Conservation (phyloP, 345 rosid genomes). For the Corymbia maculata region DNA sequence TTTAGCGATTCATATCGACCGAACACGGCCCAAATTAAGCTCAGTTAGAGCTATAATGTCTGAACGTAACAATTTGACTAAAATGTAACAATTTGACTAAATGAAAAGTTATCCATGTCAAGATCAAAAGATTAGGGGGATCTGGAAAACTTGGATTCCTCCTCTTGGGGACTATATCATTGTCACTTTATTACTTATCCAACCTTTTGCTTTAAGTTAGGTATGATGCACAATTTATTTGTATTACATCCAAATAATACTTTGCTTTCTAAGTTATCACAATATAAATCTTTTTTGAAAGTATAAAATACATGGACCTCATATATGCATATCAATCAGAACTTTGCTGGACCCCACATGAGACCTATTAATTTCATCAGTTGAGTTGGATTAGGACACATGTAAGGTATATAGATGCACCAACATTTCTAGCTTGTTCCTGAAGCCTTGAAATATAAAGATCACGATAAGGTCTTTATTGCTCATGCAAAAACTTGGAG, state of each 20-base stretch:
- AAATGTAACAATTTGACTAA: neutral
- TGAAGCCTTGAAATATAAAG: neutral
- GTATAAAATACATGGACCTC: neutral
- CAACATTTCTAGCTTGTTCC: neutral
- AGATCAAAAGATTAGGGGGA: neutral
- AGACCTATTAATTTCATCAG: neutral
- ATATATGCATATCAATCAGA: neutral
- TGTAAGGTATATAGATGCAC: neutral
- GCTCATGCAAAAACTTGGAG: neutral
- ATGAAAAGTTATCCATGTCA: neutral
- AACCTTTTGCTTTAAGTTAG: neutral
- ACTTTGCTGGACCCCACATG: neutral
- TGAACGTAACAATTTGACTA: no score
- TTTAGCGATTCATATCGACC: neutral
- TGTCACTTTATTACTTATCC: neutral
- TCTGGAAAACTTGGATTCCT: neutral
- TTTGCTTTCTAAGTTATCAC: neutral
- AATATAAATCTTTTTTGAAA: neutral
- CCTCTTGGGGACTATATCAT: neutral
- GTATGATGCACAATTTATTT: neutral
- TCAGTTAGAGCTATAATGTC: no score
- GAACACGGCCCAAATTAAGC: neutral
- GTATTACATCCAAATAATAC: neutral
- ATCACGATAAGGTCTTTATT: neutral
- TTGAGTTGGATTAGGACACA: neutral